Evolutionary conservation across 768 basidiomycete species (phyloP).

Genomic region (Daedaleopsis sinensis): DNA sequence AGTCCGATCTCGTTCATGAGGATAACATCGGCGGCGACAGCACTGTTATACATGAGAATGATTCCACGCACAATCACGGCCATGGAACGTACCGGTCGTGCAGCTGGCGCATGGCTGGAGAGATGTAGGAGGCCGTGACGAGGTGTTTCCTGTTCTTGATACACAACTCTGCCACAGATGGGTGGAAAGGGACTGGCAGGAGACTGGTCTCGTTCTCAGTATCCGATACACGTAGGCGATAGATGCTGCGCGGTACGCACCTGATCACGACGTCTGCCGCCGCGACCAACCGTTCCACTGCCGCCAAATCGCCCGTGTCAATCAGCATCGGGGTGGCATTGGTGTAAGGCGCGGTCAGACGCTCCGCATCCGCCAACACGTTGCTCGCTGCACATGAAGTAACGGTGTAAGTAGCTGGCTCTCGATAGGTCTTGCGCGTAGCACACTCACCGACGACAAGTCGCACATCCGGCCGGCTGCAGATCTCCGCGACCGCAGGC

Average conservation of each 20-base stretch:
- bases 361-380: constrained; percentile 58
- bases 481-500: constrained; percentile 80
- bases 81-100: constrained; percentile 53
- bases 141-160: constrained; percentile 72
- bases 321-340: constrained; percentile 61
- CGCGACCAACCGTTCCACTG: constrained; percentile 54
- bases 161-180: constrained; percentile 70
- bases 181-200: constrained; percentile 77
- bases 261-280: constrained; percentile 83
- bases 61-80: not conserved
- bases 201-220: constrained; percentile 48
- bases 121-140: constrained; percentile 91
- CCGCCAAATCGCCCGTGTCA: constrained; percentile 55
- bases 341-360: constrained; percentile 44
- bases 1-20: constrained; percentile 90
- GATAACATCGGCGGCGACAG: constrained; percentile 62
- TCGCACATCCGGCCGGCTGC: constrained; percentile 60
- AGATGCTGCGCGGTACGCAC: constrained; percentile 44
- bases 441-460: constrained; percentile 72
- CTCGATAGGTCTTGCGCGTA: not conserved
- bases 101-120: constrained; percentile 70
- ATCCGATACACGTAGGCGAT: not conserved
- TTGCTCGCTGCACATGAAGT: constrained; percentile 64
- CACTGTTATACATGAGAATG: constrained; percentile 42
- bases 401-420: not conserved